Evolutionary conservation across 768 basidiomycete genomes (phyloP), one percentile per base, ranked within the genome.

Genomic region (Mycena belliarum): DNA sequence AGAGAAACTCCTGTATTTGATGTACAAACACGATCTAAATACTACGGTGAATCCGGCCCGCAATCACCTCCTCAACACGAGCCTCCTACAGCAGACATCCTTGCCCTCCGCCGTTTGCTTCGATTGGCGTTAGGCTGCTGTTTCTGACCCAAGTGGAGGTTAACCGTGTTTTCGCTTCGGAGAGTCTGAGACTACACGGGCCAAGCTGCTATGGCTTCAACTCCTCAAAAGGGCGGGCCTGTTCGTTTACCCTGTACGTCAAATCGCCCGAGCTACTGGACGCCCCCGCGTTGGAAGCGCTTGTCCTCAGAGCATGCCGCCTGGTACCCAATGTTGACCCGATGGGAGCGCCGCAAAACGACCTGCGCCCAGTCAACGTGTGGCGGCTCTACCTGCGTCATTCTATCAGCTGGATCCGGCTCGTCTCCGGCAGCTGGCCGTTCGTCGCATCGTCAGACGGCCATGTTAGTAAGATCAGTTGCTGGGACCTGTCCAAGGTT

Each of bases 391-490:
- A 24, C 18, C 56, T 61, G 18, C 32, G 45, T 16, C 53, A 51
- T 21, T 56, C 58, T 20, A 56, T 60, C 2, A 63, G 58, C 16
- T 63, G 62, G 62, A 47, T 63, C 14, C 62, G 50, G 49, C 35
- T 63, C 5, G 53, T 63, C 10, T 38, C 32, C 29, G 59, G 52
- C 33, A 33, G 28, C 23, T 59, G 52, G 46, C 26, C 54, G 10
- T 59, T 59, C 20, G 58, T 59, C 8, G 59, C 59, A 2, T 59
- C 57, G 15, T 63, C 62, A 1, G 59, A 63, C 50, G 40, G 21
- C 21, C 3, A 21, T 4, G 38, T 26, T 43, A 63, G 58, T 26
- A 55, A 47, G 28, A 32, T 63, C 18, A 53, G 48, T 24, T 60
- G 58, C 29, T 63, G 62, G 62, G 62, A 60, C 41, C 42, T 63